phyloP scores from a whole-genome alignment of 805 yeast species.

The Tetrapisispora taiwanensis region DNA sequence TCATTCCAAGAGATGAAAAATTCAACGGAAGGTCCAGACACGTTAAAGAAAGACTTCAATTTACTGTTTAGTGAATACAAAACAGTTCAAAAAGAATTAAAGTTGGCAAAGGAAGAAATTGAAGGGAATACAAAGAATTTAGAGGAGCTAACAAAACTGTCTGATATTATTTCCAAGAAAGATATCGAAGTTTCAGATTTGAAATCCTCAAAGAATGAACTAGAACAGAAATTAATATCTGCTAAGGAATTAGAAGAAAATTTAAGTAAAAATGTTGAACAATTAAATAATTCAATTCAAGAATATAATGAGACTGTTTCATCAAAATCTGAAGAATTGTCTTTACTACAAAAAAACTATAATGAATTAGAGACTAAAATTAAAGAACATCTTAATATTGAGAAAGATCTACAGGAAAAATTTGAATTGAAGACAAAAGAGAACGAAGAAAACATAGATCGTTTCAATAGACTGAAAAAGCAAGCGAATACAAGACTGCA shows the following conservation, averaged over 20 bases:
- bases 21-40: not conserved
- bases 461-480: conserved; percentile 25
- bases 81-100: not conserved
- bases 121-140: too few species aligned
- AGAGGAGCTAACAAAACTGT: not conserved
- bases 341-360: not conserved
- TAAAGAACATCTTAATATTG: not conserved
- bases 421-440: conserved; percentile 14
- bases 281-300: conserved; percentile 2
- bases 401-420: conserved; percentile 13
- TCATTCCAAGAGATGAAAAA: not conserved
- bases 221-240: not conserved
- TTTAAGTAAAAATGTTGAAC: conserved; percentile 14
- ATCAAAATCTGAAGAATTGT: conserved; percentile 14
- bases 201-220: not conserved
- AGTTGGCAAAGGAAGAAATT: not conserved
- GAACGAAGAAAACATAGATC: conserved; percentile 27
- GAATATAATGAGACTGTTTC: conserved; percentile 6
- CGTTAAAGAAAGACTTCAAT: not conserved
- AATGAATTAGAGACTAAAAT: conserved; percentile 11
- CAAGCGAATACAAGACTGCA: conserved; percentile 30
- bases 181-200: not conserved
- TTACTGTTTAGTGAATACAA: not conserved
- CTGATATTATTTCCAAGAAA: not conserved
- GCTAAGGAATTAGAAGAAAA: conserved; percentile 4